Evolutionary conservation across 73 alveolate genomes (phyloP), one percentile per base, ranked within the genome.

Genomic region (Paraurostyla sp.): DNA sequence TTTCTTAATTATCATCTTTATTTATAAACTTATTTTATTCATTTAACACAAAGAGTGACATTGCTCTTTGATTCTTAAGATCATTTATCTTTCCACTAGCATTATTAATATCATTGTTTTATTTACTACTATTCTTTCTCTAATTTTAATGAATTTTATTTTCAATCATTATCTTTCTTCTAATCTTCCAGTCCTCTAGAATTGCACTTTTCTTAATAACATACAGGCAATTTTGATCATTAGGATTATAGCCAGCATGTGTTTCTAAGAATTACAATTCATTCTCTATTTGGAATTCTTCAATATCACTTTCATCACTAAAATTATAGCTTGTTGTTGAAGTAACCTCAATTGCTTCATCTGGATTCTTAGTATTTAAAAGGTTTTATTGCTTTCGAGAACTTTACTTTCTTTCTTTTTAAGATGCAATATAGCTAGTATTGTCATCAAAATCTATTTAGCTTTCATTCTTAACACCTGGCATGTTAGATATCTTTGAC

Each of bases 261-360:
- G 41, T 23, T 38, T 73, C 71, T 49, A 73, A 45, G 20, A 32
- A 3, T 16, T 11, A 13, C n/a, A 73, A 6, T 73, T 73, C 86
- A 25, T 73, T 35, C 30, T 73, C 71, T 11, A 73, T 25, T 1
- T 13, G 23, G 27, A 73, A 73, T 25, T 73, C 42, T 40, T 65
- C 82, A 7, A 65, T 7, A 65, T 65, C 82, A 35, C 54, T 35
- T 38, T 40, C 82, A 65, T 65, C 82, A 65, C 82, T 65, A 38
- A 65, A 38, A 40, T 65, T 38, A 65, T 18, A 6, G 23, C 82
- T 65, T 18, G 6, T 20, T 20, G 9, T 1, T 59, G 11, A 59
- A 25, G 69, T 4, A 52, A 13, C 11, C 22, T 52, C 69, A 6
- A 18, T 52, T 52, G 23, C 13, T 52, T 52, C 23, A 9, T 20